Conservation (phyloP, 208 protist species). For the Trypanosoma lewisi region DNA sequence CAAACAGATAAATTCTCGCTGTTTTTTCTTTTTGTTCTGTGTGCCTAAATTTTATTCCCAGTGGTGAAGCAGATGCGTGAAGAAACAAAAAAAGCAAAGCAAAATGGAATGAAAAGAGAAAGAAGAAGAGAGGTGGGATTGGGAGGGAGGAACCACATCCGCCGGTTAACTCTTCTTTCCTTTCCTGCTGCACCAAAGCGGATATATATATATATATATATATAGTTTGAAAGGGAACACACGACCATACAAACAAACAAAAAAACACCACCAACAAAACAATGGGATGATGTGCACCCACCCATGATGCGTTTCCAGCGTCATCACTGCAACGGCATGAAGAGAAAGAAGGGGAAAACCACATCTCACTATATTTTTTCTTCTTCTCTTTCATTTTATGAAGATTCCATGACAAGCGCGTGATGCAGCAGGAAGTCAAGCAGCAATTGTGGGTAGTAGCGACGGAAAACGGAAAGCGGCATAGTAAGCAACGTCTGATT, state of each 20-base stretch:
- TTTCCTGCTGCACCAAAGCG: background rate
- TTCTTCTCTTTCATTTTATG: background rate
- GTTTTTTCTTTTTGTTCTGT: background rate
- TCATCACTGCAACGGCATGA: background rate
- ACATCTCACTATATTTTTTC: background rate
- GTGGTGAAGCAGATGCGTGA: background rate
- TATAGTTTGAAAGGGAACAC: too few species aligned
- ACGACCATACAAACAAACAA: slow-evolving; percentile 5
- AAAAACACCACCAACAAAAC: slow-evolving; percentile 4
- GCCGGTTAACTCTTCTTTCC: background rate
- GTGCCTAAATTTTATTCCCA: too few species aligned
- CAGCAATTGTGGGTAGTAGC: slow-evolving; percentile 69
- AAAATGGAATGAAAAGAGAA: slow-evolving; percentile 8
- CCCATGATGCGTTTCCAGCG: background rate
- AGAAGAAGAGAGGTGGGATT: background rate
- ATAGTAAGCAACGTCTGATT: slow-evolving; percentile 35
- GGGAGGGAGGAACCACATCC: background rate
- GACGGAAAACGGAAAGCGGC: slow-evolving; percentile 77
- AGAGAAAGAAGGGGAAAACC: too few species aligned
- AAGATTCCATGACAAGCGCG: slow-evolving; percentile 50
- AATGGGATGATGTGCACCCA: background rate
- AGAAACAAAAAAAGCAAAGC: slow-evolving; percentile 25
- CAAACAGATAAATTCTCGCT: background rate
- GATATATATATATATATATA: too few species aligned
- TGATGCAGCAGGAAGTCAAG: slow-evolving; percentile 72